Conservation (phyloP, 768 basidiomycete species). For the Sporobolomyces roseus region DNA sequence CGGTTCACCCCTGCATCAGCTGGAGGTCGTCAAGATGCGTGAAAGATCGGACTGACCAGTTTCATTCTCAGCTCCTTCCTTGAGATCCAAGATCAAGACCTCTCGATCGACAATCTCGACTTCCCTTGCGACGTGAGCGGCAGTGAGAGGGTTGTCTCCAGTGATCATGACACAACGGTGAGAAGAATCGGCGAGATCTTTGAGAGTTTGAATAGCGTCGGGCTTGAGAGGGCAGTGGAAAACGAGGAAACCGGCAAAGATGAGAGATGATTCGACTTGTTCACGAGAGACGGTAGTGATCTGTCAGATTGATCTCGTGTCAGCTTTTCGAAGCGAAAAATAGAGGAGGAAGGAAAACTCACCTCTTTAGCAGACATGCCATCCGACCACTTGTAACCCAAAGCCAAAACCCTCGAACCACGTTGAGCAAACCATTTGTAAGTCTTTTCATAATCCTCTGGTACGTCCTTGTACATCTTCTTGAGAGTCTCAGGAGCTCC, state of each 20-base stretch:
- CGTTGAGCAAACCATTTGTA: constrained; percentile 91
- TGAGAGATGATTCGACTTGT: constrained; percentile 69
- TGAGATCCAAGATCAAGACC: constrained; percentile 82
- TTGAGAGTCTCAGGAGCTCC: constrained; percentile 97
- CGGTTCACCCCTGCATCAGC: not conserved
- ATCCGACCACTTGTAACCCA: constrained; percentile 82
- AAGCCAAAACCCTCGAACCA: constrained; percentile 87
- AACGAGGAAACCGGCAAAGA: constrained; percentile 93
- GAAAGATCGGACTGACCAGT: constrained; percentile 56
- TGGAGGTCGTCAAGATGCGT: too few species aligned
- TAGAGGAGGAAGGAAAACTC: constrained; percentile 35
- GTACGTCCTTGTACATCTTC: constrained; percentile 70
- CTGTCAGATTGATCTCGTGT: constrained; percentile 53
- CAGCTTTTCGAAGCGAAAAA: not conserved
- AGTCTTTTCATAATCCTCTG: constrained; percentile 80
- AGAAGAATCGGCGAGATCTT: constrained; percentile 92
- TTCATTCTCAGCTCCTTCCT: constrained; percentile 69
- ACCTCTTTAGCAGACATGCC: constrained; percentile 68
- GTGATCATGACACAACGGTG: constrained; percentile 99
- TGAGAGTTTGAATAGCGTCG: constrained; percentile 83
- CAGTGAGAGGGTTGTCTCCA: constrained; percentile 95
- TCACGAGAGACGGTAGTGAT: constrained; percentile 84
- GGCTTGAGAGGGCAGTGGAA: constrained; percentile 97
- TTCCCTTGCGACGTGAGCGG: constrained; percentile 88
- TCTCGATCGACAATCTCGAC: constrained; percentile 97